These are phyloP conservation scores for Tubosaeta brunneosetosa DNA, from an alignment of 768 basidiomycete genomes.

Conservation along the genomic window DNA sequence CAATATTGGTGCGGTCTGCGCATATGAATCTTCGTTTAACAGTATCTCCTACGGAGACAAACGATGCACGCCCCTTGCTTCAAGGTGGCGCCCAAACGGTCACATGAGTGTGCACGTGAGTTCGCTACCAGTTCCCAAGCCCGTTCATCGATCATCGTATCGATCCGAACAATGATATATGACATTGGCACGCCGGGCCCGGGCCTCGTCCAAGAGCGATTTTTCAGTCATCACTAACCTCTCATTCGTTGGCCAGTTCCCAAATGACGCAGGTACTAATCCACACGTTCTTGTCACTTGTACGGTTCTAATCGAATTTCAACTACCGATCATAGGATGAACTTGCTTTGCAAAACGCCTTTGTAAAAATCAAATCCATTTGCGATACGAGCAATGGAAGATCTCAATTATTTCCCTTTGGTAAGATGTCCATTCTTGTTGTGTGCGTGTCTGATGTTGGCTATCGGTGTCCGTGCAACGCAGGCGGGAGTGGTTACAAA, in stretches of 20 bases:
- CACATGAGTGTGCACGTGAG: too few relatives aligned
- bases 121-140: too few relatives aligned
- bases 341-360: background rate
- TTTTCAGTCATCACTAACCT: background rate
- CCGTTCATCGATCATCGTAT: background rate
- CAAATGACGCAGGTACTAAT: background rate
- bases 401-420: constrained; percentile 9
- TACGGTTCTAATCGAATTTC: background rate
- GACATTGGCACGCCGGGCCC: background rate
- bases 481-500: constrained; percentile 15
- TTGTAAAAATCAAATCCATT: background rate
- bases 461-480: background rate
- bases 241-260: background rate
- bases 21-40: background rate
- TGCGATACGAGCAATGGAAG: background rate
- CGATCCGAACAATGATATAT: background rate
- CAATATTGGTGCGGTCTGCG: background rate
- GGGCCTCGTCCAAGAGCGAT: background rate
- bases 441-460: background rate
- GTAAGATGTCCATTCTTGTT: background rate
- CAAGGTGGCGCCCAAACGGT: too few relatives aligned
- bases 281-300: background rate
- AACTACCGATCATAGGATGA: background rate
- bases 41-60: background rate
- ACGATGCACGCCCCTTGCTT: too few relatives aligned